These are phyloP conservation scores for Apostasia shenzhenica DNA, from an alignment of 106 monocot species.

Conservation along the genomic window DNA sequence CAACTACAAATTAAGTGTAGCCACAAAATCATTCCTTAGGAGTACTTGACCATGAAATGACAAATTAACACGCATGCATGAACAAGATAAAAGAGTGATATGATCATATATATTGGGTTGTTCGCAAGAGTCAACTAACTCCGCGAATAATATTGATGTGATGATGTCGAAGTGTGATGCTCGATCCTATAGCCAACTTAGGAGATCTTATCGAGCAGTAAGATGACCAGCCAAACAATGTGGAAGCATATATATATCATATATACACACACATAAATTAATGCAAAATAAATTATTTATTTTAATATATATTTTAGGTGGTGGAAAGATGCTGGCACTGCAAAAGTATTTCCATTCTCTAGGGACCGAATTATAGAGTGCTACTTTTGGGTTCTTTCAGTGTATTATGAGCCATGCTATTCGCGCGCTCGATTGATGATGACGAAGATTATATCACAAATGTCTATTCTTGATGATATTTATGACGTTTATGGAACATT, in stretches of 20 bases:
- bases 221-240: not conserved
- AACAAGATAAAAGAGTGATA: too few species aligned
- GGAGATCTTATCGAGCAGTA: not conserved
- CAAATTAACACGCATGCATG: too few species aligned
- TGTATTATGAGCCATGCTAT: conserved; percentile 16
- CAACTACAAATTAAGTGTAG: too few species aligned
- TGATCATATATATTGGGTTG: too few species aligned
- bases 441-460: conserved; percentile 14
- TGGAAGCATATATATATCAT: not conserved
- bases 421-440: conserved; percentile 11
- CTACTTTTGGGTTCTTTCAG: conserved; percentile 17
- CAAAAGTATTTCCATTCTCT: conserved; percentile 15
- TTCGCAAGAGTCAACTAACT: too few species aligned
- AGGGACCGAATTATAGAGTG: conserved; percentile 20
- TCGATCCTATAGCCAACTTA: too few species aligned
- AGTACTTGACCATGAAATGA: too few species aligned
- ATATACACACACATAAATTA: too few species aligned
- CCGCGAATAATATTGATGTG: too few species aligned
- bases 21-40: too few species aligned
- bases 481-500: conserved; percentile 19
- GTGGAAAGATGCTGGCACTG: conserved; percentile 15
- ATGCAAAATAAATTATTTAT: too few species aligned
- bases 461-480: conserved; percentile 14
- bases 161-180: too few species aligned
- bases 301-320: conserved; percentile 1